Evolutionary conservation across 805 yeast genomes (phyloP), one percentile per base, ranked within the genome.

Genomic region (Teunomyces lycoperdinae): DNA sequence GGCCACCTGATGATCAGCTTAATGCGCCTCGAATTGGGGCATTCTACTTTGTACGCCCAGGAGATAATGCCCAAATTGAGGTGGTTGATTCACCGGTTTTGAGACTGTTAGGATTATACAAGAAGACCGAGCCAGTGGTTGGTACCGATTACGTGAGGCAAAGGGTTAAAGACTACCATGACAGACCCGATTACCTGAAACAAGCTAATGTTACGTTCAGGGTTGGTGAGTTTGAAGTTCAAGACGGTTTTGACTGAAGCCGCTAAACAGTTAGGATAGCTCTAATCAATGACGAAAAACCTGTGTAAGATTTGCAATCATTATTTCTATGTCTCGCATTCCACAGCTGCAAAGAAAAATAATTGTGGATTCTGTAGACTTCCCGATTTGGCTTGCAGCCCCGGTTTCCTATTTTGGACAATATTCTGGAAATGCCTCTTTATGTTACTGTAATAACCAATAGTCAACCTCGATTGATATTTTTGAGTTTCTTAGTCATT

Each of bases 1-100:
- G 70, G 44, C 71, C 73, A 4, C 73, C 73, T 8, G 56, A 50
- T 14, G 73, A 68, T 47, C 71, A 68, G 48, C 43, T 59, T 8
- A 34, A 50, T 45, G 56, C 60, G 4, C 67, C 68, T 9, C 46
- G 73, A 27, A 64, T 66, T 34, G 73, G 73, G 1, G 54, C 67
- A 5, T 65, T 68, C 48, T 68, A 68, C 45, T 68, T 68, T 46
- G 63, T 65, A 9, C 59, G 73, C 20, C 71, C 71, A 3, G 65
- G 67, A 24, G 67, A 64, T 35, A 58, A 59, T 2, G 60, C 67
- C 6, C 45, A 48, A 13, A 59, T 66, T 31, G 59, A 62, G 40
- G 50, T 66, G 13, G 69, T 66, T 13, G 62, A 64, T 31, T 64
- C 70, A 8, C 71, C 73, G 1, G 44, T 65, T 13, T 58, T 68